These are phyloP conservation scores for Globisporangium emineosum DNA, from an alignment of 352 stramenopile genomes.

Conservation along the genomic window DNA sequence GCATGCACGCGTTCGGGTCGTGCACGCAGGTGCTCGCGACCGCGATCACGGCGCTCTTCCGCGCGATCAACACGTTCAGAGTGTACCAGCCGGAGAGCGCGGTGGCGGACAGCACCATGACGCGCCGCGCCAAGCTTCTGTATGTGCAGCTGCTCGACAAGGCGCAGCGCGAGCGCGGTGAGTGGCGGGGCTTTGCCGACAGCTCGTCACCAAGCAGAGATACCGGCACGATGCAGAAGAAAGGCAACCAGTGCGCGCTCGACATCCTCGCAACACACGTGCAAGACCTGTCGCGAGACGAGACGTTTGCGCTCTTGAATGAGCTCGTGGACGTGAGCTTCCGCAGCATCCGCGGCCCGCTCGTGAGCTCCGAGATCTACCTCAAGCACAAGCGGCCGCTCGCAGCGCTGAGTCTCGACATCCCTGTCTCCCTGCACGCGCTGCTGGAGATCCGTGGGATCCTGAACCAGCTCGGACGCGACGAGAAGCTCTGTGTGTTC, in stretches of 20 bases:
- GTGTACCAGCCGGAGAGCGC: conserved; percentile 25
- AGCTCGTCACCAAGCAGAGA: background rate
- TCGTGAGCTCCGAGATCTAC: conserved; percentile 48
- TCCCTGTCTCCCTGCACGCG: conserved; percentile 37
- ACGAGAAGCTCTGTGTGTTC: conserved; percentile 53
- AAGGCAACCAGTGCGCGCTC: conserved; percentile 14
- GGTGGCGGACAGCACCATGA: conserved; percentile 27
- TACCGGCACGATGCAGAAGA: conserved; percentile 7
- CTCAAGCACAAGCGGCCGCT: conserved; percentile 38
- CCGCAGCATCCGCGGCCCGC: conserved; percentile 51
- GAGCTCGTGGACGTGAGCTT: conserved; percentile 71
- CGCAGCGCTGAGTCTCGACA: conserved; percentile 27
- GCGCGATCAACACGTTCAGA: conserved; percentile 35
- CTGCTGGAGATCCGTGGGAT: conserved; percentile 44
- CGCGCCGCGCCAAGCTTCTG: conserved; percentile 57
- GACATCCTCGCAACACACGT: conserved; percentile 20
- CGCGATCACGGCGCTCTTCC: conserved; percentile 46
- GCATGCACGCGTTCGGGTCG: conserved; percentile 48
- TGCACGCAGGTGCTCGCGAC: conserved; percentile 51
- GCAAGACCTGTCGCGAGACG: conserved; percentile 16
- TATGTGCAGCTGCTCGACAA: conserved; percentile 66
- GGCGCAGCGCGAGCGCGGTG: conserved; percentile 60
- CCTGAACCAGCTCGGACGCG: conserved; percentile 38
- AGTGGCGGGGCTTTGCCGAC: conserved; percentile 59
- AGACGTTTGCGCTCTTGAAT: conserved; percentile 43